phyloP scores from a whole-genome alignment of 78 protist genomes.

The Chrysochromulina parva region DNA sequence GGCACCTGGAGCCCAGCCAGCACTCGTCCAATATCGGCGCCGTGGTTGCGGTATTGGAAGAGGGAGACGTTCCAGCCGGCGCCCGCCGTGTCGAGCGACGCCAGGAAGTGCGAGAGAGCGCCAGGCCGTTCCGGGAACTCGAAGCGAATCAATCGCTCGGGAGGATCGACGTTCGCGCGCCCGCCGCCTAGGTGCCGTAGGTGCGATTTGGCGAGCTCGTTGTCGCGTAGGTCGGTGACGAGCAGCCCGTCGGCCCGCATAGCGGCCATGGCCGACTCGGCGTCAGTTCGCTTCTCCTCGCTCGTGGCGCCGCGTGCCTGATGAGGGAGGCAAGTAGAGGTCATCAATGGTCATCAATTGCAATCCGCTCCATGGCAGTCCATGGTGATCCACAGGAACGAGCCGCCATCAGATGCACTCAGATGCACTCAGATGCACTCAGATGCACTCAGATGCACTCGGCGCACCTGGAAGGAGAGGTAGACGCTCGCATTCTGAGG shows the following conservation, averaged over 20 bases:
- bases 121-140: constrained; percentile 39
- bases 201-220: constrained; percentile 51
- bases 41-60: constrained; percentile 69
- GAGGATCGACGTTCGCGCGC: background rate
- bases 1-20: constrained; percentile 63
- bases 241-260: background rate
- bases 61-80: constrained; percentile 47
- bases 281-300: background rate
- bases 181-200: constrained; percentile 39
- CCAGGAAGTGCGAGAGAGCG: constrained; percentile 14
- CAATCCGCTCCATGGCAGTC: no score
- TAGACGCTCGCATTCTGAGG: background rate
- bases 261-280: no score
- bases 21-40: constrained; percentile 55
- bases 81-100: background rate
- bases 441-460: background rate
- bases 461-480: background rate
- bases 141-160: constrained; percentile 5
- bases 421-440: no score
- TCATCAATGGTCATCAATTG: no score
- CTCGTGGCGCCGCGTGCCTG: background rate
- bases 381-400: no score
- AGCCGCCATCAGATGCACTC: no score
- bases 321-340: background rate
- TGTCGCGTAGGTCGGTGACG: background rate